Conservation (phyloP, 208 protist genomes). For the Vickermania spadyakhi region DNA sequence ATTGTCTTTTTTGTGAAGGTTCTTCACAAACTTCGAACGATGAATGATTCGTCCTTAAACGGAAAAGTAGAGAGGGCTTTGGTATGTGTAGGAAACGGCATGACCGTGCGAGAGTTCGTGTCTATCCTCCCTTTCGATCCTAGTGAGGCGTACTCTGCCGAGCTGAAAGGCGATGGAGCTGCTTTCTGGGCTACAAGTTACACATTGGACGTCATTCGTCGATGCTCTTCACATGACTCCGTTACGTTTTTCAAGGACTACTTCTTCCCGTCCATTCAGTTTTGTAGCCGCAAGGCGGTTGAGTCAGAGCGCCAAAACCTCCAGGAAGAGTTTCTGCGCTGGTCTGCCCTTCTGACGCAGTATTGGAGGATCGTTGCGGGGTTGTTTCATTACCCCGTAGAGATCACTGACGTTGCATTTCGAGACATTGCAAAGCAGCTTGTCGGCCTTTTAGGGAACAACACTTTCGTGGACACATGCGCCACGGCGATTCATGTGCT, state of each 20-base stretch:
- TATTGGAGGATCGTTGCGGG: slow-evolving; percentile 68
- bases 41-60: slow-evolving; percentile 72
- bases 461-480: slow-evolving; percentile 56
- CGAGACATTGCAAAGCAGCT: slow-evolving; percentile 76
- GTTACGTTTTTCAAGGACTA: slow-evolving; percentile 61
- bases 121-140: slow-evolving; percentile 72
- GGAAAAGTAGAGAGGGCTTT: slow-evolving; percentile 66
- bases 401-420: slow-evolving; percentile 60
- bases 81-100: slow-evolving; percentile 56
- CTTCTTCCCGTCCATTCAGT: slow-evolving; percentile 77
- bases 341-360: slow-evolving; percentile 61
- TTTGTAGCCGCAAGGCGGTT: slow-evolving; percentile 29
- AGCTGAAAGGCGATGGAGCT: slow-evolving; percentile 11
- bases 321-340: slow-evolving; percentile 39
- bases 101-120: slow-evolving; percentile 67
- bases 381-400: slow-evolving; percentile 74
- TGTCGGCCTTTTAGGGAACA: slow-evolving; percentile 43
- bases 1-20: slow-evolving; percentile 65
- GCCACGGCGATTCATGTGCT: slow-evolving; percentile 72
- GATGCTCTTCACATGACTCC: slow-evolving; percentile 74
- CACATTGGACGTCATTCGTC: slow-evolving; percentile 60
- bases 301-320: slow-evolving; percentile 42
- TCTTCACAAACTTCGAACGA: slow-evolving; percentile 73
- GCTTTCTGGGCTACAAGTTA: slow-evolving; percentile 67
- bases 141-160: slow-evolving; percentile 32